These are phyloP conservation scores for Serendipita sp. DNA, from an alignment of 768 basidiomycete genomes.

Conservation along the genomic window DNA sequence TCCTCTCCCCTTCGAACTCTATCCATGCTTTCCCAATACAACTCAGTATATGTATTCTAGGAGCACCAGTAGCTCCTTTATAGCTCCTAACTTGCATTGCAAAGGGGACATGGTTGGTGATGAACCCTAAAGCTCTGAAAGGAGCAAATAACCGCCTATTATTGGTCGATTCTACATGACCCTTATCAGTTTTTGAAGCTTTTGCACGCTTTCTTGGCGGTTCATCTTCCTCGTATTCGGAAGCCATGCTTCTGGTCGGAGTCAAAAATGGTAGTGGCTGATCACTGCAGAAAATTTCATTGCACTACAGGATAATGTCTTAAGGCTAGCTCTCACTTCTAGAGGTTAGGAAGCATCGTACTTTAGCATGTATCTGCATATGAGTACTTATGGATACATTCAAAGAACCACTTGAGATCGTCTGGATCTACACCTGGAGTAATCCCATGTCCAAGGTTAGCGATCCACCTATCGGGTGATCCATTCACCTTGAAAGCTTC, in stretches of 20 bases:
- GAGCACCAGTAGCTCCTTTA: slow-evolving; percentile 73
- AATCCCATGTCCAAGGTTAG: slow-evolving; percentile 93
- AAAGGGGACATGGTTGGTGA: slow-evolving; percentile 84
- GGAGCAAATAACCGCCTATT: slow-evolving; percentile 54
- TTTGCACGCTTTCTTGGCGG: background rate
- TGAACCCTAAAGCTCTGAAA: slow-evolving; percentile 86
- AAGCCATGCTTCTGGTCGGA: background rate
- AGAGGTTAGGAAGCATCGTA: no score
- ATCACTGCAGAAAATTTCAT: no score
- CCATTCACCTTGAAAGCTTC: slow-evolving; percentile 45
- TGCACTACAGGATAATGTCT: no score
- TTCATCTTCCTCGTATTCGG: background rate
- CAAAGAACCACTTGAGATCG: slow-evolving; percentile 77
- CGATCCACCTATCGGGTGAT: slow-evolving; percentile 67
- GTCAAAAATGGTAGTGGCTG: background rate
- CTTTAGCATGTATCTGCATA: slow-evolving; percentile 9
- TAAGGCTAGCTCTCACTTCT: no score
- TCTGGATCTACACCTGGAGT: slow-evolving; percentile 92
- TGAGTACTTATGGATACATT: slow-evolving; percentile 79
- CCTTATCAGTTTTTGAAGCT: background rate
- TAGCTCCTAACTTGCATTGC: slow-evolving; percentile 68
- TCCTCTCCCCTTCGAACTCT: slow-evolving; percentile 89
- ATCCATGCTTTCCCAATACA: slow-evolving; percentile 86
- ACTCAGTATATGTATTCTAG: slow-evolving; percentile 68
- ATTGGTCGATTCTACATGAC: background rate